Percentiles rank a stretch among this genome's conserved stretches.
Evolutionary conservation across 1,139 yeast species (phyloP).

Genomic region (Candida sojae): DNA sequence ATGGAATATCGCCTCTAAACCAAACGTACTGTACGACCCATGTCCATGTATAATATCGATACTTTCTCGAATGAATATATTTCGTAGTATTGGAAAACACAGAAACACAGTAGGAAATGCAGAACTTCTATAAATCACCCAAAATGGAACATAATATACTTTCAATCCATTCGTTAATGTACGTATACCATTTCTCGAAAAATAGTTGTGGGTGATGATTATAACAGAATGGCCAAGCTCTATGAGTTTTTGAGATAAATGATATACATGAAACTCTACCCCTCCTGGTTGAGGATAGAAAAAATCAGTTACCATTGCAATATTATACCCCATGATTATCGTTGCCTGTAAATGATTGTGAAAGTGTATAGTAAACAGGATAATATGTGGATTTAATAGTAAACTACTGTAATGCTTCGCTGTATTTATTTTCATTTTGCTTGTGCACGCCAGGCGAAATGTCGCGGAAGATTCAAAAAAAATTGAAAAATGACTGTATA

Average conservation of each 20-base stretch:
- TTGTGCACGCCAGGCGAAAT: too few relatives aligned
- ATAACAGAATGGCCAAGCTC: conserved; percentile 90
- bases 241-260: conserved; percentile 72
- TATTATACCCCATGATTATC: conserved; percentile 31
- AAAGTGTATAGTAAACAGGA: background rate
- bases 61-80: conserved; percentile 80
- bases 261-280: conserved; percentile 93
- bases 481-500: too few relatives aligned
- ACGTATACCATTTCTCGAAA: conserved; percentile 78
- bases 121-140: conserved; percentile 77
- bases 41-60: conserved; percentile 95
- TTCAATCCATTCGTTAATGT: conserved; percentile 86
- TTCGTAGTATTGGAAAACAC: conserved; percentile 81
- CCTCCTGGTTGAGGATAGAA: conserved; percentile 99
- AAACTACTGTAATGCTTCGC: too few relatives aligned
- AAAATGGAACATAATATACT: conserved; percentile 86
- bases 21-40: conserved; percentile 82
- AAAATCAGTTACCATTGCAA: conserved; percentile 92
- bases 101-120: conserved; percentile 89
- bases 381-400: too few relatives aligned
- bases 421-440: too few relatives aligned
- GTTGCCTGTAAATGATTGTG: background rate
- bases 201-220: conserved; percentile 86
- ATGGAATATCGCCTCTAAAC: conserved; percentile 89
- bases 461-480: too few relatives aligned